Conservation (phyloP, 1,284 basidiomycete genomes). For the Apiotrichum akiyoshidainum region DNA sequence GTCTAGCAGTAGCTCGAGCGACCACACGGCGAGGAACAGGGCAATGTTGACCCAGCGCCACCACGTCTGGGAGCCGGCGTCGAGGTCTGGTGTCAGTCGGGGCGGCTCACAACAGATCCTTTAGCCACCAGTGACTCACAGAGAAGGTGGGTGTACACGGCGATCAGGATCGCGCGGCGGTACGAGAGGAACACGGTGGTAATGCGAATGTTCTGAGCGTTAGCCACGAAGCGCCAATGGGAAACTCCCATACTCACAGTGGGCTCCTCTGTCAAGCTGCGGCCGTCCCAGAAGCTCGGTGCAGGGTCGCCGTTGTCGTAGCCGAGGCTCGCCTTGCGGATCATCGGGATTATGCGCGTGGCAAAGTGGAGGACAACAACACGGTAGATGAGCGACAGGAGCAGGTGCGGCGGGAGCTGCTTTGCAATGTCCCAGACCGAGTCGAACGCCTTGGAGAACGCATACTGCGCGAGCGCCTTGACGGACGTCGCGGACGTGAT, state of each 20-base stretch:
- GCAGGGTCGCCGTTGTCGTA: constrained; percentile 39
- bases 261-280: constrained; percentile 45
- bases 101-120: background rate
- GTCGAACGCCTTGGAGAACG: constrained; percentile 31
- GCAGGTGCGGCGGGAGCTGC: constrained; percentile 47
- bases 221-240: background rate
- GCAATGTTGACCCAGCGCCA: constrained; percentile 52
- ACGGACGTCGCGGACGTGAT: constrained; percentile 18
- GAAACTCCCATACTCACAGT: constrained; percentile 30
- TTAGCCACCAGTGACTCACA: constrained; percentile 30
- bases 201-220: constrained; percentile 42
- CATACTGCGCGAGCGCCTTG: constrained; percentile 26
- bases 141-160: constrained; percentile 52
- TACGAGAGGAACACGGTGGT: constrained; percentile 50
- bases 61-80: constrained; percentile 51
- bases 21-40: constrained; percentile 50
- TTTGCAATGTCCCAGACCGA: constrained; percentile 32
- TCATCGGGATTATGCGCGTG: constrained; percentile 69
- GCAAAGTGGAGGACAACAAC: constrained; percentile 79
- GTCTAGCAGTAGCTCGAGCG: constrained; percentile 48
- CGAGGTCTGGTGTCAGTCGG: constrained; percentile 37
- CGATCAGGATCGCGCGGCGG: constrained; percentile 49
- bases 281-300: constrained; percentile 47
- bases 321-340: constrained; percentile 56
- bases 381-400: constrained; percentile 78